phyloP scores from a whole-genome alignment of 805 yeast genomes.

The Saccharomycopsis synnaedendra region DNA sequence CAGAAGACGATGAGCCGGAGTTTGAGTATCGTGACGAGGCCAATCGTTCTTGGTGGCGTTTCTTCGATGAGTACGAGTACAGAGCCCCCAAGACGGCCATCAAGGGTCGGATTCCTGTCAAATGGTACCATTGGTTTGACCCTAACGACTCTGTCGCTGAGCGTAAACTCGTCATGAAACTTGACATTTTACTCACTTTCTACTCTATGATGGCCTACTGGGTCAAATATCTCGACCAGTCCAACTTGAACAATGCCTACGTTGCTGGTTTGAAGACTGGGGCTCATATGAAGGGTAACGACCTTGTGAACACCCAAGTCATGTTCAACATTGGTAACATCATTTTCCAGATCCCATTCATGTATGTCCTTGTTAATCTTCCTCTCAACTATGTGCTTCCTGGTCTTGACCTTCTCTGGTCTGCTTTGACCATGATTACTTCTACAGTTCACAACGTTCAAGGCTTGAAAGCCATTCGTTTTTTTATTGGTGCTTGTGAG shows the following conservation, averaged over 20 bases:
- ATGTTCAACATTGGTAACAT: slow-evolving; percentile 49
- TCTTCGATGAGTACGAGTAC: slow-evolving; percentile 51
- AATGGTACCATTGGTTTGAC: slow-evolving; percentile 39
- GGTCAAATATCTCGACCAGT: slow-evolving; percentile 54
- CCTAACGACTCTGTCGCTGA: slow-evolving; percentile 29
- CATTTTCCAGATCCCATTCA: slow-evolving; percentile 52
- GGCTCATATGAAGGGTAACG: slow-evolving; percentile 47
- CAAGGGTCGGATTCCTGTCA: slow-evolving; percentile 22
- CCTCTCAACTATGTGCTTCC: slow-evolving; percentile 48
- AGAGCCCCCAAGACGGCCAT: slow-evolving; percentile 27
- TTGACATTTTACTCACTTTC: slow-evolving; percentile 42
- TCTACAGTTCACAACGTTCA: slow-evolving; percentile 37
- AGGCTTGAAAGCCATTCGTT: slow-evolving; percentile 50
- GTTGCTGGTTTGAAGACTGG: slow-evolving; percentile 51
- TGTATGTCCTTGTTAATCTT: slow-evolving; percentile 42
- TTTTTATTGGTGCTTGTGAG: slow-evolving; percentile 60
- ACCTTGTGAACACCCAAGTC: slow-evolving; percentile 47
- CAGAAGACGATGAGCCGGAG: slow-evolving; percentile 1
- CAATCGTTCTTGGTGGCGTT: slow-evolving; percentile 32
- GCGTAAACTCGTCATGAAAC: slow-evolving; percentile 34
- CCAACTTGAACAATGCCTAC: slow-evolving; percentile 54
- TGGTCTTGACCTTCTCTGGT: slow-evolving; percentile 53
- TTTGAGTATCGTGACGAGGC: slow-evolving; percentile 28
- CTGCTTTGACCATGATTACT: slow-evolving; percentile 47
- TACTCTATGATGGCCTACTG: slow-evolving; percentile 54